Percentiles rank a stretch among this genome's conserved stretches.
phyloP scores from a whole-genome alignment of 1,139 yeast genomes.

The Candida anutae region DNA sequence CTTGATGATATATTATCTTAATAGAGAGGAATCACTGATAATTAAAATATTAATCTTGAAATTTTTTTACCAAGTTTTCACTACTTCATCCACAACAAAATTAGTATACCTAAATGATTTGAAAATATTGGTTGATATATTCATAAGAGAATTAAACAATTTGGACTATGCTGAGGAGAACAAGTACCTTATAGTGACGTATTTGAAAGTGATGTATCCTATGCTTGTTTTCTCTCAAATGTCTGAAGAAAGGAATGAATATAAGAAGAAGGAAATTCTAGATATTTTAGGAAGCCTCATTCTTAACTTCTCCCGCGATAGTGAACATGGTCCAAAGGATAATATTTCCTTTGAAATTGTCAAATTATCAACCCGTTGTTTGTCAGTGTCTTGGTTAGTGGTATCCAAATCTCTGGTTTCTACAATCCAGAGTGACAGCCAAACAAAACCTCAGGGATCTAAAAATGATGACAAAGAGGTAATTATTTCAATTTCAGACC shows the following conservation, averaged over 20 bases:
- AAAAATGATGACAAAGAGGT: no score
- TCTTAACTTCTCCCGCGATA: slow-evolving; percentile 15
- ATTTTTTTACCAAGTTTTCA: slow-evolving; percentile 65
- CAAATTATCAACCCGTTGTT: slow-evolving; percentile 55
- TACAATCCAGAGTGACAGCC: slow-evolving; percentile 1
- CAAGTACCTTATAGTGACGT: slow-evolving; percentile 54
- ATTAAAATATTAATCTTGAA: slow-evolving; percentile 75
- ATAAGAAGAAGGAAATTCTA: slow-evolving; percentile 50
- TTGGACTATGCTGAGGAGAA: slow-evolving; percentile 37
- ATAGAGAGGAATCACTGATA: slow-evolving; percentile 67
- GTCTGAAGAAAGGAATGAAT: slow-evolving; percentile 34
- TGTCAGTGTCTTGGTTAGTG: slow-evolving; percentile 51
- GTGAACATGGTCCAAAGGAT: slow-evolving; percentile 14
- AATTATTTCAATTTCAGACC: no score
- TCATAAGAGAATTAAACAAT: slow-evolving; percentile 71
- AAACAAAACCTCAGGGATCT: background rate
- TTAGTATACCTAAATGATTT: slow-evolving; percentile 78
- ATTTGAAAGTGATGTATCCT: slow-evolving; percentile 69
- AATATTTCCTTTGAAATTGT: slow-evolving; percentile 7
- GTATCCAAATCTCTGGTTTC: slow-evolving; percentile 2
- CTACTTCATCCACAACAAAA: slow-evolving; percentile 57
- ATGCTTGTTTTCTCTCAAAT: slow-evolving; percentile 62
- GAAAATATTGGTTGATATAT: slow-evolving; percentile 77
- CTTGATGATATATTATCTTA: slow-evolving; percentile 47
- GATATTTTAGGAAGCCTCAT: slow-evolving; percentile 44